A percentile compares a stretch with the other conserved stretches of the same genome.
These are phyloP conservation scores for Lepidium africanum DNA, from an alignment of 345 rosid species.

Conservation along the genomic window DNA sequence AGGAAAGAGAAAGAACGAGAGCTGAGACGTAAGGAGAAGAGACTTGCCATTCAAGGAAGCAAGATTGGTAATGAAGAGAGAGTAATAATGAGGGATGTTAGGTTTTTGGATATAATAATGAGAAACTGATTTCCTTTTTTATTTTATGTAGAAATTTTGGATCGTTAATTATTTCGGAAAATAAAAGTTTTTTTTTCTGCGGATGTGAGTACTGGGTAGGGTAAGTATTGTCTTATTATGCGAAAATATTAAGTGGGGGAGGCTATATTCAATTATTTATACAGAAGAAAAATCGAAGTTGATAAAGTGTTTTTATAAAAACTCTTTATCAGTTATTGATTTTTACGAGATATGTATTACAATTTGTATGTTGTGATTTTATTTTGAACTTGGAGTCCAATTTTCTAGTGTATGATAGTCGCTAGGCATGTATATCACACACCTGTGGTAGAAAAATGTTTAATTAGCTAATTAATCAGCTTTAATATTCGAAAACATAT, in stretches of 20 bases:
- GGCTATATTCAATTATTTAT: conserved; percentile 22
- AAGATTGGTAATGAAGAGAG: conserved; percentile 3
- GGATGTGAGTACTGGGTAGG: conserved; percentile 13
- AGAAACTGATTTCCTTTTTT: background rate
- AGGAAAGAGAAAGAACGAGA: conserved; percentile 16
- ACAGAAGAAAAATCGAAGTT: conserved; percentile 22
- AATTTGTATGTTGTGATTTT: background rate
- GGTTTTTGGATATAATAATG: conserved; percentile 23
- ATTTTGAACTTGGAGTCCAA: conserved; percentile 8
- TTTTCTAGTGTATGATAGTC: background rate
- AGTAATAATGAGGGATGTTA: conserved; percentile 8
- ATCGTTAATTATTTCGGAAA: background rate
- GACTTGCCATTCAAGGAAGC: conserved; percentile 22
- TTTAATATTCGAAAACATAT: background rate
- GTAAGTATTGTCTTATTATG: conserved; percentile 21
- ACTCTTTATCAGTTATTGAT: background rate
- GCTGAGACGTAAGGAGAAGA: conserved; percentile 21
- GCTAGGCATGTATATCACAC: background rate
- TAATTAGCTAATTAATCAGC: background rate
- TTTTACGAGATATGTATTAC: conserved; percentile 16
- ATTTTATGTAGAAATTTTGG: background rate
- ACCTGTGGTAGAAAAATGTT: background rate
- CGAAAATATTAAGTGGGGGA: conserved; percentile 22
- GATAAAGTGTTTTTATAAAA: conserved; percentile 7
- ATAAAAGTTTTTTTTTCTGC: background rate